Evolutionary conservation across 108 stramenopile genomes (phyloP).

Genomic region (Nitzschia sp.): DNA sequence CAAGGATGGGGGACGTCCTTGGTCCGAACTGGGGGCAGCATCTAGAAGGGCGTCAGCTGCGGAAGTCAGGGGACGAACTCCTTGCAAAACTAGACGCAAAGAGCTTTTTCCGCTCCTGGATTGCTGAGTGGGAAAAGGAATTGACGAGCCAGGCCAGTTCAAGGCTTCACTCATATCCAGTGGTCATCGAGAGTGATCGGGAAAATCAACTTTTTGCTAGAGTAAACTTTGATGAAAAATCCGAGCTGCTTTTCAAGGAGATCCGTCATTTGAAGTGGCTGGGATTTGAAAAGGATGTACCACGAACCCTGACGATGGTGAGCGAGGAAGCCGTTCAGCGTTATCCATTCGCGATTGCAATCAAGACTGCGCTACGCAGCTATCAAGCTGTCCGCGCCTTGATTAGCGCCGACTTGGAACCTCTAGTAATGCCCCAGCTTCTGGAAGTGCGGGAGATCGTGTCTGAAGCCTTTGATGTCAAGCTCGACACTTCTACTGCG

Average conservation of each 20-base stretch:
- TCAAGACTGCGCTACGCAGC: constrained; percentile 87
- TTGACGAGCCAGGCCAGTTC: constrained; percentile 59
- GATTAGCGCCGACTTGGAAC: constrained; percentile 72
- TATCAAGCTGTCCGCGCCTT: constrained; percentile 76
- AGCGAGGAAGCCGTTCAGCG: constrained; percentile 73
- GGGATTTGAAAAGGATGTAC: constrained; percentile 83
- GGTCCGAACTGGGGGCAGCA: constrained; percentile 96
- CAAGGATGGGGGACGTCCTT: constrained; percentile 93
- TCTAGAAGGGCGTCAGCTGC: constrained; percentile 91
- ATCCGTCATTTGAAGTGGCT: constrained; percentile 95
- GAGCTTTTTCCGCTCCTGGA: constrained; percentile 83
- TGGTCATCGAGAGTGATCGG: constrained; percentile 54
- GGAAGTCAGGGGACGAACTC: constrained; percentile 91
- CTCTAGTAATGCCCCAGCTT: constrained; percentile 78
- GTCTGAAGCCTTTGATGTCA: constrained; percentile 81
- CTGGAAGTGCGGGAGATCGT: constrained; percentile 70
- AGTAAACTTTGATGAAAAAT: constrained; percentile 95
- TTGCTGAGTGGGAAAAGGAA: constrained; percentile 82
- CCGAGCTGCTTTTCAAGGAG: constrained; percentile 90
- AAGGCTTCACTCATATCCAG: constrained; percentile 70
- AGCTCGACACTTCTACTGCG: constrained; percentile 55
- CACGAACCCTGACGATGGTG: constrained; percentile 63
- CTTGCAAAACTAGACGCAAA: constrained; percentile 90
- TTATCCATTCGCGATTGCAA: constrained; percentile 82
- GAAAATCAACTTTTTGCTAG: constrained; percentile 61